A percentile compares a stretch with the other conserved stretches of the same genome.
Conservation (phyloP, 1,284 basidiomycete species). For the Moniliella sp. region DNA sequence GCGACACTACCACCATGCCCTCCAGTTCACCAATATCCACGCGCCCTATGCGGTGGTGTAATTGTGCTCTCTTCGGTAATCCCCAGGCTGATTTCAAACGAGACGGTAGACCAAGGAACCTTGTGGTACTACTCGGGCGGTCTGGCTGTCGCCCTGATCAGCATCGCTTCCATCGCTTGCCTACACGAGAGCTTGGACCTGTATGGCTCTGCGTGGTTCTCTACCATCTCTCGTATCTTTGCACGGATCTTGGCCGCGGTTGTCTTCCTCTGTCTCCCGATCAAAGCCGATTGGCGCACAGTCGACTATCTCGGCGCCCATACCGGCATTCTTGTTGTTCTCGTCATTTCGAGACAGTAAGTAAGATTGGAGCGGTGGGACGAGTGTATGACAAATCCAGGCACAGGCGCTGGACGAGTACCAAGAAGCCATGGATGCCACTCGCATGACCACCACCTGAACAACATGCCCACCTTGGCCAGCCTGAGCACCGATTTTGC, state of each 20-base stretch:
- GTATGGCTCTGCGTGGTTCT: conserved; percentile 13
- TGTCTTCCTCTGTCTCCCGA: conserved; percentile 13
- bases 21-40: conserved; percentile 24
- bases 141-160: conserved; percentile 8
- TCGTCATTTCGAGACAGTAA: conserved; percentile 23
- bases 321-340: conserved; percentile 7
- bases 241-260: conserved; percentile 10
- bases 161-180: conserved; percentile 15
- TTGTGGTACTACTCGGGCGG: conserved; percentile 24
- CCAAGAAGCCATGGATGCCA: too few species aligned
- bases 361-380: conserved; percentile 25
- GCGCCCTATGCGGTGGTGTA: conserved; percentile 21
- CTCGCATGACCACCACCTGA: too few species aligned
- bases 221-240: conserved; percentile 8
- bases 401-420: too few species aligned
- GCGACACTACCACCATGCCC: conserved; percentile 20
- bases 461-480: too few species aligned
- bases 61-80: conserved; percentile 16
- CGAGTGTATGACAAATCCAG: conserved; percentile 13
- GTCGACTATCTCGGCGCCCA: conserved; percentile 11
- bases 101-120: conserved; percentile 7
- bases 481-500: too few species aligned
- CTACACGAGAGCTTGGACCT: conserved; percentile 22
- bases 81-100: conserved; percentile 8
- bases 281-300: conserved; percentile 9